Evolutionary conservation across 2,329 filamentous ascomycete species (phyloP).

Genomic region (Phaeophleospora eucalypticola): DNA sequence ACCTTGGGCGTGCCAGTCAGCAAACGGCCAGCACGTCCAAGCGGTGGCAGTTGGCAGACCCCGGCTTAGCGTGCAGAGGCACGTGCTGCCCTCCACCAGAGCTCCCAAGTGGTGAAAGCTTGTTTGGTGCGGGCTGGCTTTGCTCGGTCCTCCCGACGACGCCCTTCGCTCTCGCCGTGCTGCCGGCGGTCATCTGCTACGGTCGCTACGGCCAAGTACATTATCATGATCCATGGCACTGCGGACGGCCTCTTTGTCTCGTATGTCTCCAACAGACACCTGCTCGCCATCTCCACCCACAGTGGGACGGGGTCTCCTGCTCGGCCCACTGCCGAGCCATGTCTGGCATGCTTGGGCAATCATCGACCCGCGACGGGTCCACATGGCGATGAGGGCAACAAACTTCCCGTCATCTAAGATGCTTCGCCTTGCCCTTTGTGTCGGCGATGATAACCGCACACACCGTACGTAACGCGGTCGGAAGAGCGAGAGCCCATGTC

Average conservation of each 20-base stretch:
- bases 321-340: background rate
- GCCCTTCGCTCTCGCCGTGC: background rate
- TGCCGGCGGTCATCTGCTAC: background rate
- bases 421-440: too few species aligned
- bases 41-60: background rate
- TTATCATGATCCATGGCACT: slow-evolving; percentile 6
- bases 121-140: background rate
- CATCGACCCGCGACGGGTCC: background rate
- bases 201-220: background rate
- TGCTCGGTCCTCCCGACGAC: background rate
- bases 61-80: slow-evolving; percentile 4
- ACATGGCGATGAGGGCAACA: background rate
- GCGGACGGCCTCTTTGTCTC: slow-evolving; percentile 10
- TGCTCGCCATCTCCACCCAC: background rate
- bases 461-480: background rate
- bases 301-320: too few species aligned
- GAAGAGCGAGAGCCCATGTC: background rate
- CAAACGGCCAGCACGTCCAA: background rate
- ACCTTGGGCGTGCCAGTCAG: slow-evolving; percentile 7
- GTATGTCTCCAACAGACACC: background rate
- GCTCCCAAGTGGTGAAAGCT: too few species aligned
- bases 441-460: too few species aligned
- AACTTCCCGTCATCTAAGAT: too few species aligned
- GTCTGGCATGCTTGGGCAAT: background rate
- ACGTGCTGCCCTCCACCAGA: too few species aligned